Evolutionary conservation across 768 basidiomycete genomes (phyloP), one percentile per base, ranked within the genome.

Genomic region (Rhodotorula sphaerocarpa): DNA sequence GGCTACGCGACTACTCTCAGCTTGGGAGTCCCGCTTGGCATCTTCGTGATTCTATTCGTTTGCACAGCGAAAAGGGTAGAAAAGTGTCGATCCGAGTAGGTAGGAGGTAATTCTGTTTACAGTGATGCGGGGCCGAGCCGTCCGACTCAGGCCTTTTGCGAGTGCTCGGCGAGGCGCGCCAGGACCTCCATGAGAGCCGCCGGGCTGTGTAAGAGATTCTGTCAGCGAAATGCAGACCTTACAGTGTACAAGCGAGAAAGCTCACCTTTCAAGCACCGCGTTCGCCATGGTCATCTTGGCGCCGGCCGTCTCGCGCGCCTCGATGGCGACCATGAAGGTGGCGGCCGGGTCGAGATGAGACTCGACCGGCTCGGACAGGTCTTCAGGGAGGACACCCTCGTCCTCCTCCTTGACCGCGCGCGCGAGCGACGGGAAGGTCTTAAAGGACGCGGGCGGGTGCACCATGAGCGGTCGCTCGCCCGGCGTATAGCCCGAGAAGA

Each of bases 401-500:
- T 50, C 52, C 6, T 59, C 57, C 27, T 41, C 39, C 44, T 52
- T 51, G 54, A 48, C 59, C 1, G 70, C 61, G 34, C 52, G 27
- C 3, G 61, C 64, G 31, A 70, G 61, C 14, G 62, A 55, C 18
- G 72, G 70, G 61, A 69, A 66, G 55, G 61, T 57, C 31, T 58
- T 45, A 63, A 74, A 70, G 20, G 77, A 74, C 74, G 80, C 66
- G 75, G 83, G 58, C 84, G 76, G 27, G 82, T 87, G 57, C 58
- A 67, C 59, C 36, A 74, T 62, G 48, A 60, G 59, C 72, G 42
- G 79, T 75, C 77, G 87, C 86, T 66, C 85, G 78, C 28, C 73
- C 61, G 69, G 83, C 80, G 57, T 56, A 21, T 47, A 30, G 61
- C 59, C 34, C 59, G 57, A 54, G 59, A 67, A 63, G 63, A 68